Percentiles rank a stretch among this genome's conserved stretches.
phyloP scores from a whole-genome alignment of 345 rosid genomes.

The Capsella bursapastoris region DNA sequence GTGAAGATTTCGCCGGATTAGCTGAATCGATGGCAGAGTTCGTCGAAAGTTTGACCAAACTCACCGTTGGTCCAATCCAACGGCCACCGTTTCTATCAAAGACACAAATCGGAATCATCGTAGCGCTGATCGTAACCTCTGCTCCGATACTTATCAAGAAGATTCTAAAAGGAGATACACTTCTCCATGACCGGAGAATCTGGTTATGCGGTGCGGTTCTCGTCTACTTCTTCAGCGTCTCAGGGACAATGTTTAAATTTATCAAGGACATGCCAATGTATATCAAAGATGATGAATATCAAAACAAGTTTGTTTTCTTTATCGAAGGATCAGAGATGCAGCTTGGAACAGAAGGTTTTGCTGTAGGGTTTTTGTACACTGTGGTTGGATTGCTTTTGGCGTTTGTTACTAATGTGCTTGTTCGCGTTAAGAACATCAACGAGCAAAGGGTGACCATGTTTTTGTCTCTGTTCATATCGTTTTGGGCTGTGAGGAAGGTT shows the following conservation, averaged over 20 bases:
- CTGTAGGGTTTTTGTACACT: constrained; percentile 76
- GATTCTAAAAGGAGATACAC: constrained; percentile 55
- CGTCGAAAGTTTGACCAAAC: constrained; percentile 57
- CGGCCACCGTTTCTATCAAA: constrained; percentile 70
- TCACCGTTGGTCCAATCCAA: constrained; percentile 56
- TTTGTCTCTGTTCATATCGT: constrained; percentile 53
- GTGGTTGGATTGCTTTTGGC: constrained; percentile 76
- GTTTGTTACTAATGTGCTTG: constrained; percentile 58
- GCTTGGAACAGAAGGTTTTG: constrained; percentile 78
- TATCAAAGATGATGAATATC: constrained; percentile 55
- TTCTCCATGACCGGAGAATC: constrained; percentile 57
- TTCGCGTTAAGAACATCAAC: constrained; percentile 53
- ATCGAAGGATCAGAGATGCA: constrained; percentile 73
- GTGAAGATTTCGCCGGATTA: constrained; percentile 54
- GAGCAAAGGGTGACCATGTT: constrained; percentile 61
- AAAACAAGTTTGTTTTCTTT: constrained; percentile 61
- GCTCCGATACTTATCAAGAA: constrained; percentile 54
- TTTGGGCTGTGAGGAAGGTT: constrained; percentile 74
- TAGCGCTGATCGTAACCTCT: constrained; percentile 44
- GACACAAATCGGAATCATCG: constrained; percentile 49
- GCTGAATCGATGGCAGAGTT: constrained; percentile 82
- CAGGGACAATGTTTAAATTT: constrained; percentile 75
- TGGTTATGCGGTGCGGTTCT: constrained; percentile 72
- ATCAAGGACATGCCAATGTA: constrained; percentile 75
- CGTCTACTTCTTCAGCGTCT: constrained; percentile 78